Evolutionary conservation across 2,329 filamentous ascomycete genomes (phyloP).

Genomic region (Cladophialophora bantiana): DNA sequence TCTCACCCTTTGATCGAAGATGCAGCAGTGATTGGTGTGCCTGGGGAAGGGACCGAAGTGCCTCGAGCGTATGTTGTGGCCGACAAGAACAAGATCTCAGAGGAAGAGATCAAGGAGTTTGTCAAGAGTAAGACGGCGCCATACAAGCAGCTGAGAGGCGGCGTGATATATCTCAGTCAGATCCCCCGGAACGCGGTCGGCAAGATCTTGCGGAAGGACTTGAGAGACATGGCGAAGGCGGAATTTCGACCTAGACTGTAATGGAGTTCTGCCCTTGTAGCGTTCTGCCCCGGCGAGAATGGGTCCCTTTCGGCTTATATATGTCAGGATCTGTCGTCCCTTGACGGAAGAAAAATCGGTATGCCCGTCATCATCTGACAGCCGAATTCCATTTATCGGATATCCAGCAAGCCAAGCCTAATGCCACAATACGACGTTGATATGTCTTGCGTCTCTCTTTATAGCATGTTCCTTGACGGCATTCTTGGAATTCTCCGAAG

Average conservation of each 20-base stretch:
- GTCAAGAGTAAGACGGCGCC: background rate
- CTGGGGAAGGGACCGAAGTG: background rate
- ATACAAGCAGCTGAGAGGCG: conserved; percentile 2
- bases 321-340: too few species aligned
- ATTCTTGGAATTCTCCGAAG: background rate
- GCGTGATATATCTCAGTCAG: background rate
- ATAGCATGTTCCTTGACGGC: background rate
- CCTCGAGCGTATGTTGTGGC: conserved; percentile 1
- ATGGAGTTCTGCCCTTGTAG: background rate
- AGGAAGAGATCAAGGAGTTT: conserved; percentile 8
- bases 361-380: background rate
- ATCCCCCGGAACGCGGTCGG: background rate
- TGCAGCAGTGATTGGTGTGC: background rate
- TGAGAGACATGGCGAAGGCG: conserved; percentile 4
- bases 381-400: background rate
- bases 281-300: background rate
- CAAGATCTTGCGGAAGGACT: conserved; percentile 1
- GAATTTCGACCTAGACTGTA: conserved; percentile 1
- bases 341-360: background rate
- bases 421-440: background rate
- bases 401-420: background rate
- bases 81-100: conserved; percentile 3
- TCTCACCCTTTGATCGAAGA: background rate
- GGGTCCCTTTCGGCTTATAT: background rate
- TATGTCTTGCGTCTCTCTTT: background rate